Evolutionary conservation across 345 rosid genomes (phyloP), one percentile per base, ranked within the genome.

Genomic region (Populus deltoides): DNA sequence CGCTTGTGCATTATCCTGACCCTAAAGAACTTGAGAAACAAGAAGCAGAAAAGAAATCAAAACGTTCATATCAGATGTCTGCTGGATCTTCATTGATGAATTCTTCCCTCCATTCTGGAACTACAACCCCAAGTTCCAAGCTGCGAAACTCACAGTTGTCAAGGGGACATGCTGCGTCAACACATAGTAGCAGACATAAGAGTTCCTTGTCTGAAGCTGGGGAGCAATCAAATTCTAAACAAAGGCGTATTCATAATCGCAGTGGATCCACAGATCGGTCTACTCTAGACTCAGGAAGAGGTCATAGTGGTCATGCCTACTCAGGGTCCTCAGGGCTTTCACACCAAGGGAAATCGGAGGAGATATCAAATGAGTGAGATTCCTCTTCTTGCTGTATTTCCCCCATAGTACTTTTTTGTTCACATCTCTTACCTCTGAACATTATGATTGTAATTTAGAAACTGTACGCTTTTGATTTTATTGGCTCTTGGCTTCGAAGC

Each of bases 1-100:
- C 97, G 3, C 77, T 93, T 24, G 91, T 88, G 67, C 87, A 88
- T 71, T 89, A 80, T 79, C 91, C 91, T 22, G 97, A 90, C 22
- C 93, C 98, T 8, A 77, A 87, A 25, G 90, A 92, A 77, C 82
- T 90, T 5, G 90, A 89, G 80, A 61, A 73, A 63, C 57, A 67
- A 76, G 80, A 71, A 67, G 77, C 80, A 31, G 80, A 70, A 68
- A 82, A 72, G 82, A 79, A 71, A 59, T 71, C 77, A 5, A 82
- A 82, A 36, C 59, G 70, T 2, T 33, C 70, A 15, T 71, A 75
- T 70, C 81, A 77, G 57, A 81, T 78, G 77, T 80, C 88, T 22
- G 72, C 71, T 29, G 81, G 90, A 61, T 81, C 78, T 38, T 82
- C 89, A 12, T n/a, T 81, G 49, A 73, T 81, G 67, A 81, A 75